phyloP scores from a whole-genome alignment of 257 asterid species.

The Mitragyna speciosa region DNA sequence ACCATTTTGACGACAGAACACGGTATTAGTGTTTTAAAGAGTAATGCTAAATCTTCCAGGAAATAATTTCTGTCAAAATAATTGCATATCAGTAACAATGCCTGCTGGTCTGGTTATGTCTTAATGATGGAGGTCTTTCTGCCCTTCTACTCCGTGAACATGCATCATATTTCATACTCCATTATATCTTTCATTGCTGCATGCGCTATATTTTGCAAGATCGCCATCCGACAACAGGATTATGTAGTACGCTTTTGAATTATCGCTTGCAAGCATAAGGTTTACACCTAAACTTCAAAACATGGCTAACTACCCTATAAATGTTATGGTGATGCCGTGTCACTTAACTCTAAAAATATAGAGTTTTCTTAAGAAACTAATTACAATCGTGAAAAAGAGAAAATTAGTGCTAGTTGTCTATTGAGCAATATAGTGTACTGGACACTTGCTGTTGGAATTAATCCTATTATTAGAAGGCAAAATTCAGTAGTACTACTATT shows the following conservation, averaged over 20 bases:
- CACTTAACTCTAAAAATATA: too few relatives aligned
- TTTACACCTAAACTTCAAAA: too few relatives aligned
- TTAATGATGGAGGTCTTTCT: constrained; percentile 2
- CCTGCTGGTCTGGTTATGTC: constrained; percentile 13
- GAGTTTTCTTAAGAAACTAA: too few relatives aligned
- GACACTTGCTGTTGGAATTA: not conserved
- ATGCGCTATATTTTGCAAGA: not conserved
- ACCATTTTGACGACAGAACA: not conserved
- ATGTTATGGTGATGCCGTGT: too few relatives aligned
- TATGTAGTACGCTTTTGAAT: too few relatives aligned
- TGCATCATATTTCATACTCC: not conserved
- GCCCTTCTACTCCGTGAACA: constrained; percentile 13
- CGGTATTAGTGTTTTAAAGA: not conserved
- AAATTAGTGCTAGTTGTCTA: too few relatives aligned
- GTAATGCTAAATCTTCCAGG: not conserved
- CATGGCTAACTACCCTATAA: too few relatives aligned
- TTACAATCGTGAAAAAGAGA: too few relatives aligned
- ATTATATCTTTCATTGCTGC: not conserved
- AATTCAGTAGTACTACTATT: not conserved
- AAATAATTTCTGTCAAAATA: not conserved
- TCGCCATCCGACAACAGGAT: not conserved
- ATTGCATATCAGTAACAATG: constrained; percentile 2
- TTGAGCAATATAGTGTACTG: not conserved
- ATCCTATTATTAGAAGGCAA: not conserved
- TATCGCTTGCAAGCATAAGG: too few relatives aligned